Evolutionary conservation across 139 green algal species (phyloP), one percentile per base, ranked within the genome.

Genomic region (Eudorina sp.): DNA sequence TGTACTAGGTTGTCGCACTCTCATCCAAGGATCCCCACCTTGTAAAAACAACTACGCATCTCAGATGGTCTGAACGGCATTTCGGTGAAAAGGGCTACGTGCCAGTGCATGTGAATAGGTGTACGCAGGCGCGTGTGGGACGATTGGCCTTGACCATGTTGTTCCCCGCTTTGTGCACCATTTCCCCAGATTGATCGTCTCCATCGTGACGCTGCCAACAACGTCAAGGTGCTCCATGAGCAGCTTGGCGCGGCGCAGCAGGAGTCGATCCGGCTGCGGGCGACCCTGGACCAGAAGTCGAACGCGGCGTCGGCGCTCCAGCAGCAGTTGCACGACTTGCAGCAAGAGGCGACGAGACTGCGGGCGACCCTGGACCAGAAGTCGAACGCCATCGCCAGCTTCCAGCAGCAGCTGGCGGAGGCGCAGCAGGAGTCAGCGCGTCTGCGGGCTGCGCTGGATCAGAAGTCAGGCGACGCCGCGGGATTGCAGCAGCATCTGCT

Each of bases 371-470:
- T 55, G 51, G 51, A 82, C 19, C 48, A 73, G 51, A 73, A 79
- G 66, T 75, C 40, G 1, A 31, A 23, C 1, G 43, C 40, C 8
- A 36, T 45, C 66, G 69, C 77, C 19, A 79, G 4, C 9, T 9
- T 58, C 21, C 70, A 79, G 74, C 58, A 85, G 60, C 43, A 80
- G 55, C 40, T 86, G 80, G 38, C 27, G 21, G 66, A 88, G 41
- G 46, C 25, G 9, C 43, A 70, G 82, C n/a, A 70, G 58, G 55
- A 85, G 78, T 36, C 40, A 27, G 25, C 21, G 16, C 55, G 58
- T 3, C 53, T 84, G 84, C 45, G 51, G 3, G 40, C 40, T 18
- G 19, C 27, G 9, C 21, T 55, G 69, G 68, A 82, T 6, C 48
- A 73, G 83, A 81, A 79, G 82, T 75, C 66, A 7, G 31, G 68